Percentiles rank a stretch among this genome's conserved stretches.
Evolutionary conservation across 192 early-diverging fungal genomes (phyloP).

Genomic region (Entophlyctis luteolus): DNA sequence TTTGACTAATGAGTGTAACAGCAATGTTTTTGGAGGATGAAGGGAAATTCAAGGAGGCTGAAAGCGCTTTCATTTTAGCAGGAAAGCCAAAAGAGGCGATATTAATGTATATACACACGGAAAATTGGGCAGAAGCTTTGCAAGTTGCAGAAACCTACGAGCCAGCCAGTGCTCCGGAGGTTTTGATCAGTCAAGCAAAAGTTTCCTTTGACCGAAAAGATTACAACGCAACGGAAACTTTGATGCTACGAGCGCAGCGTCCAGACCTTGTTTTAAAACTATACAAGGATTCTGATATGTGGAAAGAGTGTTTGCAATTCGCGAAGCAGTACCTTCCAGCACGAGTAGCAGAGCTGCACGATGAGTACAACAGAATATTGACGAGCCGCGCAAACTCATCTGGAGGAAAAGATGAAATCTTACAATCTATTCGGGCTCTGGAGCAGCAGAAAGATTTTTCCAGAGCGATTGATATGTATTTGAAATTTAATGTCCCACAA

Average conservation of each 20-base stretch:
- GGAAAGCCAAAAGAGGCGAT: constrained; percentile 70
- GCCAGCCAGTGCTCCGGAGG: constrained; percentile 48
- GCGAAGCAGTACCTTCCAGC: constrained; percentile 58
- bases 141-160: constrained; percentile 59
- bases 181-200: constrained; percentile 60
- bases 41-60: constrained; percentile 61
- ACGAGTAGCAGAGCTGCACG: constrained; percentile 47
- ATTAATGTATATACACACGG: constrained; percentile 66
- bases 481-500: constrained; percentile 47
- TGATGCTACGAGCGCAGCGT: constrained; percentile 57
- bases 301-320: constrained; percentile 61
- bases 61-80: constrained; percentile 54
- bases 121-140: constrained; percentile 62
- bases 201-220: constrained; percentile 56
- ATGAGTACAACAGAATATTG: constrained; percentile 51
- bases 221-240: constrained; percentile 49
- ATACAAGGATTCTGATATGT: constrained; percentile 57
- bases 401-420: constrained; percentile 51
- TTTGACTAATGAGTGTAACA: constrained; percentile 11
- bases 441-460: constrained; percentile 60
- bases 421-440: constrained; percentile 43
- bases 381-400: constrained; percentile 37
- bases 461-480: constrained; percentile 58
- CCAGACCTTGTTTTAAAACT: constrained; percentile 59
- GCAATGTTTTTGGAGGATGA: constrained; percentile 53